Evolutionary conservation across 2,329 filamentous ascomycete genomes (phyloP).

Genomic region (Exophiala sp.): DNA sequence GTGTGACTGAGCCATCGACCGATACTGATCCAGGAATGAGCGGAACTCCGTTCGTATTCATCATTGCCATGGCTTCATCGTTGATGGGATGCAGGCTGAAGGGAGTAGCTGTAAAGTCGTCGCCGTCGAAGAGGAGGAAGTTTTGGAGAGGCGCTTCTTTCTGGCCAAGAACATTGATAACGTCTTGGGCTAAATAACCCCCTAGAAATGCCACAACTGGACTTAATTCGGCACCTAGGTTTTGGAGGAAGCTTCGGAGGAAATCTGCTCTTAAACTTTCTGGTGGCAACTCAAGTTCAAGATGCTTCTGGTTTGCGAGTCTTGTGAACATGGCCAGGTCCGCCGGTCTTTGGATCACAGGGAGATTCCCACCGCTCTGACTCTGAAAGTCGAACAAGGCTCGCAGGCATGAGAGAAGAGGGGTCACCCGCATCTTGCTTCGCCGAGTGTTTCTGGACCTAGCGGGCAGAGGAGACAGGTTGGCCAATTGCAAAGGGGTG

Average conservation of each 20-base stretch:
- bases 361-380: conserved; percentile 48
- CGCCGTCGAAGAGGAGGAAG: conserved; percentile 84
- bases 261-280: conserved; percentile 65
- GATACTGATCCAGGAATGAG: conserved; percentile 17
- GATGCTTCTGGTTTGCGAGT: conserved; percentile 70
- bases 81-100: conserved; percentile 73
- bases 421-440: conserved; percentile 67
- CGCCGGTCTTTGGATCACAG: conserved; percentile 48
- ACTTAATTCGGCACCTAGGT: conserved; percentile 74
- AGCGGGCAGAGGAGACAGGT: conserved; percentile 67
- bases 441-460: conserved; percentile 64
- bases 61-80: conserved; percentile 24
- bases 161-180: conserved; percentile 89
- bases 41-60: conserved; percentile 17
- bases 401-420: conserved; percentile 75
- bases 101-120: conserved; percentile 67
- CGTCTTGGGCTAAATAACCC: conserved; percentile 86
- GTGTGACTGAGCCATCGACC: conserved; percentile 5
- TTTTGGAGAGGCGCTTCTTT: conserved; percentile 95
- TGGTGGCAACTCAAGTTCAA: conserved; percentile 62
- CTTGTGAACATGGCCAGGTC: conserved; percentile 73
- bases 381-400: conserved; percentile 85
- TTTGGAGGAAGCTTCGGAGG: conserved; percentile 77
- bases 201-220: conserved; percentile 86
- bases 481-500: conserved; percentile 79